Evolutionary conservation across 768 basidiomycete species (phyloP).

Genomic region (Cubamyces lactineus): DNA sequence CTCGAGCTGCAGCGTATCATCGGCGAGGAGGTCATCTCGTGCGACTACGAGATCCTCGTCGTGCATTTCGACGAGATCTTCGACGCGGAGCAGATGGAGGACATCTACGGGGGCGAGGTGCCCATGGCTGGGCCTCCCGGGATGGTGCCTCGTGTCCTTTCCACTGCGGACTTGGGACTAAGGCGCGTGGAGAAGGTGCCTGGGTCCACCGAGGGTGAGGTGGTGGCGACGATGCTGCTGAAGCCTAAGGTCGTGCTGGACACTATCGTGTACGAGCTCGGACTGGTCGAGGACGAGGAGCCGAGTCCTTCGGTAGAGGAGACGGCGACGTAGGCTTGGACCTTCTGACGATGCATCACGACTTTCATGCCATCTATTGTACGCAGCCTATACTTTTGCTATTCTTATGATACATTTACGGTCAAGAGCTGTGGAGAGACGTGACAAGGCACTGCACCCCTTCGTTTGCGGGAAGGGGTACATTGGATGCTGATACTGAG

Average conservation of each 20-base stretch:
- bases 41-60: constrained; percentile 22
- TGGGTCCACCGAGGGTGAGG: constrained; percentile 32
- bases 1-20: constrained; percentile 23
- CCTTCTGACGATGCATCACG: neutral
- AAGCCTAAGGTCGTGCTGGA: constrained; percentile 45
- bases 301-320: constrained; percentile 1
- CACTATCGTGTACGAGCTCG: constrained; percentile 27
- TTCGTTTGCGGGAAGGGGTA: too few species aligned
- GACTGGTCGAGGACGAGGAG: constrained; percentile 27
- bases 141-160: constrained; percentile 34
- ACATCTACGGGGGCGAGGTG: constrained; percentile 24
- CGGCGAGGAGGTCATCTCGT: constrained; percentile 22
- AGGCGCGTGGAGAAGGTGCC: constrained; percentile 37
- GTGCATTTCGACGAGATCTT: constrained; percentile 18
- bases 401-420: constrained; percentile 3
- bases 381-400: neutral
- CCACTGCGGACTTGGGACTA: constrained; percentile 43
- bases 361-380: too few species aligned
- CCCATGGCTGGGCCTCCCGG: constrained; percentile 16
- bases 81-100: constrained; percentile 20
- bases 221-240: constrained; percentile 35
- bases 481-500: too few species aligned
- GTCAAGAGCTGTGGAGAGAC: neutral
- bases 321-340: neutral
- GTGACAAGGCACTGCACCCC: too few species aligned